phyloP scores from a whole-genome alignment of 23 red algal species.

The Gracilaria gracilis region DNA sequence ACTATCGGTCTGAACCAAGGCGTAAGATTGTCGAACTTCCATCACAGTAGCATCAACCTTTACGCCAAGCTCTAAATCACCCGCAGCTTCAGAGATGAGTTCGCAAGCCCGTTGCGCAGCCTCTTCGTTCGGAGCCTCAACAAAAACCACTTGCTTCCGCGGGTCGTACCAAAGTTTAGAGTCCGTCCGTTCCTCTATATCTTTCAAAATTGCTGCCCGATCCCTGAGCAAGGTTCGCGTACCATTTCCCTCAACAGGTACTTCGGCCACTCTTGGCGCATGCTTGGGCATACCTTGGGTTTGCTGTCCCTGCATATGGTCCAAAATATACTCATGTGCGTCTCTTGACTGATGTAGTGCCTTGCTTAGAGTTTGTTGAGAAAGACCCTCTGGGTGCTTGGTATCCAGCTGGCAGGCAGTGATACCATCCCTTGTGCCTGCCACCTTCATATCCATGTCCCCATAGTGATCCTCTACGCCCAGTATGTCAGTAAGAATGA shows the following conservation, averaged over 20 bases:
- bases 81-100: conserved; percentile 39
- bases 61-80: conserved; percentile 42
- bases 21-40: conserved; percentile 46
- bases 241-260: conserved; percentile 37
- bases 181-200: conserved; percentile 44
- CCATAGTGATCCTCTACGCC: conserved; percentile 94
- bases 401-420: conserved; percentile 75
- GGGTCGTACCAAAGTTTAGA: conserved; percentile 33
- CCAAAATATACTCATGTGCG: conserved; percentile 60
- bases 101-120: conserved; percentile 15
- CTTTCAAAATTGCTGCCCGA: conserved; percentile 19
- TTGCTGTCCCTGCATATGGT: conserved; percentile 38
- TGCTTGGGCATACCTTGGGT: conserved; percentile 23
- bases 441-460: conserved; percentile 93
- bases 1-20: conserved; percentile 24
- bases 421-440: conserved; percentile 57
- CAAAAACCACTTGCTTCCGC: conserved; percentile 24
- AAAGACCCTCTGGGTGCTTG: conserved; percentile 52
- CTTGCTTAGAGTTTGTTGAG: conserved; percentile 20
- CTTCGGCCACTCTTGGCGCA: conserved; percentile 50
- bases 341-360: conserved; percentile 31
- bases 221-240: conserved; percentile 38
- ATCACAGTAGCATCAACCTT: conserved; percentile 42
- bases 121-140: conserved; percentile 55
- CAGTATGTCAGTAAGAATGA: conserved; percentile 90